A percentile compares a stretch with the other conserved stretches of the same genome.
Evolutionary conservation across 768 basidiomycete genomes (phyloP).

Genomic region (Auricularia sp.): DNA sequence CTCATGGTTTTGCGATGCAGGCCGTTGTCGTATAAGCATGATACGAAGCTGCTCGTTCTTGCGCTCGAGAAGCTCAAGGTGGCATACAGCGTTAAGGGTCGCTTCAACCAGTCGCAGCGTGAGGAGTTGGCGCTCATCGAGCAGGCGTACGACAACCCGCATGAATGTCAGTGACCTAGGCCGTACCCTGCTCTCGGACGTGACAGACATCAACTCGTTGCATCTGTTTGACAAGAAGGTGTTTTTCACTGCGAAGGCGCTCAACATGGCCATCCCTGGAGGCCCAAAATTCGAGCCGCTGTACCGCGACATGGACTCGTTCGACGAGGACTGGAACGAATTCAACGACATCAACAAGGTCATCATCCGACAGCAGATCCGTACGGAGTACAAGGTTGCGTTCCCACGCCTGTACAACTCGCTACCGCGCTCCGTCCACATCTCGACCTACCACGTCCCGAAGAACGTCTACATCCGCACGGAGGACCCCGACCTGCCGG

Average conservation of each 20-base stretch:
- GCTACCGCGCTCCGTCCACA: constrained; percentile 84
- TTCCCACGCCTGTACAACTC: constrained; percentile 99
- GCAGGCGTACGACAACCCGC: constrained; percentile 98
- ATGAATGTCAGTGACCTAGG: constrained; percentile 79
- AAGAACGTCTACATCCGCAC: constrained; percentile 99
- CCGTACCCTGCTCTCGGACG: constrained; percentile 85
- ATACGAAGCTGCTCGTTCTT: constrained; percentile 92
- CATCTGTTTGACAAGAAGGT: constrained; percentile 96
- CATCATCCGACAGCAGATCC: constrained; percentile 96
- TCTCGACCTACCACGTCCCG: constrained; percentile 84
- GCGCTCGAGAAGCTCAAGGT: constrained; percentile 98
- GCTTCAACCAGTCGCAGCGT: constrained; percentile 94
- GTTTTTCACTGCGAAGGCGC: constrained; percentile 96
- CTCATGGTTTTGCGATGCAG: constrained; percentile 24
- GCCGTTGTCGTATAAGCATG: constrained; percentile 96
- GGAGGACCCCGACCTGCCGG: constrained; percentile 99
- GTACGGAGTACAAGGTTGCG: constrained; percentile 98
- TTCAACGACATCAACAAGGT: constrained; percentile 99
- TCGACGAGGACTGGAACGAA: constrained; percentile 99
- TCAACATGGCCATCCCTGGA: constrained; percentile 95
- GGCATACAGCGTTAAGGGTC: constrained; percentile 95
- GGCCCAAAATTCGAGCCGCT: constrained; percentile 98
- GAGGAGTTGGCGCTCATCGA: constrained; percentile 97
- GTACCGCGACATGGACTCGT: constrained; percentile 92
- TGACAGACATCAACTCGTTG: constrained; percentile 79